Percentiles rank a stretch among this genome's conserved stretches.
These are phyloP conservation scores for Pythium aphanidermatum DNA, from an alignment of 352 stramenopile species.

Conservation along the genomic window DNA sequence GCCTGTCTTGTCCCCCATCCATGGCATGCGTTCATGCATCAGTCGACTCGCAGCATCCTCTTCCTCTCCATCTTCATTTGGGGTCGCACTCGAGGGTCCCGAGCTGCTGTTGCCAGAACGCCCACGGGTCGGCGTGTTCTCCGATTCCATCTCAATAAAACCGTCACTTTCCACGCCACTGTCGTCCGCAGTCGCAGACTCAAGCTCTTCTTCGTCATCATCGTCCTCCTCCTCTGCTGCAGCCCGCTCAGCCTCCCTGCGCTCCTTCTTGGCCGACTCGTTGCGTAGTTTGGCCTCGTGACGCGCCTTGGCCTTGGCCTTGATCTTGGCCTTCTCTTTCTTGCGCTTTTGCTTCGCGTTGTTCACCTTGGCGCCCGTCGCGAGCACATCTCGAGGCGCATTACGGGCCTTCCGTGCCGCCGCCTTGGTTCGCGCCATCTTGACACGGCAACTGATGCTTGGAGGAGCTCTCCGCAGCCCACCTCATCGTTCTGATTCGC, in stretches of 20 bases:
- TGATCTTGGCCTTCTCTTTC: conserved; percentile 44
- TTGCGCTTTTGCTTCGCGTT: conserved; percentile 34
- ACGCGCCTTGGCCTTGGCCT: conserved; percentile 51
- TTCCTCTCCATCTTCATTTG: conserved; percentile 30
- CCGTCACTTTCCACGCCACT: conserved; percentile 37
- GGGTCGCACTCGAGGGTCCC: too few species aligned
- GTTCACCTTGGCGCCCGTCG: conserved; percentile 24
- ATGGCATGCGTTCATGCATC: conserved; percentile 49
- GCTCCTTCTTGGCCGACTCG: conserved; percentile 32
- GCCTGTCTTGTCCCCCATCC: conserved; percentile 55
- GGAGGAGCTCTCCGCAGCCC: background rate
- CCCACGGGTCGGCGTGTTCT: conserved; percentile 2
- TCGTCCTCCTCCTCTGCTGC: conserved; percentile 7
- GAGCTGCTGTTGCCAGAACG: background rate
- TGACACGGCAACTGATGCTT: conserved; percentile 4
- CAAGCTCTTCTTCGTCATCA: conserved; percentile 12
- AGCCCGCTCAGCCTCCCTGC: conserved; percentile 23
- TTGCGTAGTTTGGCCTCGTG: conserved; percentile 30
- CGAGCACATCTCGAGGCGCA: conserved; percentile 26
- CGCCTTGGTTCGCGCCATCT: conserved; percentile 47
- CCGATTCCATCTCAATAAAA: conserved; percentile 41
- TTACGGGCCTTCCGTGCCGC: conserved; percentile 26
- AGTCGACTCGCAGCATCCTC: conserved; percentile 21
- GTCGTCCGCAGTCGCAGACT: conserved; percentile 4
- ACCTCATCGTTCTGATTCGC: background rate